phyloP scores from a whole-genome alignment of 768 basidiomycete genomes.

The Phanerochaete sordida region DNA sequence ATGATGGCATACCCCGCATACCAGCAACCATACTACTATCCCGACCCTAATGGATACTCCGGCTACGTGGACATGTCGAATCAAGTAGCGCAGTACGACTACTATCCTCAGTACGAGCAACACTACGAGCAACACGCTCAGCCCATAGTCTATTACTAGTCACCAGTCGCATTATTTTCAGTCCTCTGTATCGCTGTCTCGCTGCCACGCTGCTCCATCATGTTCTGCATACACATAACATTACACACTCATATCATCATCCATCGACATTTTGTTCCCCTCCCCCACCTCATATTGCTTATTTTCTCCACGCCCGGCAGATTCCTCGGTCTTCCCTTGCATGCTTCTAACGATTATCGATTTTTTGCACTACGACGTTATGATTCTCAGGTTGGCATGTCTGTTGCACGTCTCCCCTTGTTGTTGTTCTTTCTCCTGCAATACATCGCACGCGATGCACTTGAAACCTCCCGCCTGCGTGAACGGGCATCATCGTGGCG shows the following conservation, averaged over 20 bases:
- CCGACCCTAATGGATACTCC: constrained; percentile 63
- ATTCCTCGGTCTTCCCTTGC: neutral
- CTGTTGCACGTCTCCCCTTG: neutral
- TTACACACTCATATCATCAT: constrained; percentile 1
- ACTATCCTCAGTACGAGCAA: constrained; percentile 52
- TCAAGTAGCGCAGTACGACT: constrained; percentile 62
- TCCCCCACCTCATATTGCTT: neutral
- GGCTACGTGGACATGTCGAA: constrained; percentile 69
- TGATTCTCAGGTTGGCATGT: neutral
- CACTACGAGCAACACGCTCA: constrained; percentile 22
- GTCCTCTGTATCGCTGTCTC: constrained; percentile 15
- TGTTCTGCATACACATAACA: constrained; percentile 19
- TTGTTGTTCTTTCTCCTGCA: no score
- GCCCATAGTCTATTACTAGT: constrained; percentile 56
- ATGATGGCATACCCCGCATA: constrained; percentile 56
- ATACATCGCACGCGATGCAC: neutral
- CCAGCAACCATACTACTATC: constrained; percentile 66
- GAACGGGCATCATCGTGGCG: neutral
- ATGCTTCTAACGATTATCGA: neutral
- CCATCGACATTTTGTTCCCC: neutral
- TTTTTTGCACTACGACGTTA: neutral
- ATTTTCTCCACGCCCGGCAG: neutral
- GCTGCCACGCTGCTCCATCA: constrained; percentile 22
- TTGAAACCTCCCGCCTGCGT: neutral
- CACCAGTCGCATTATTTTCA: constrained; percentile 15